Conservation (phyloP, 164 flowering plant genomes). For the Annona squamosa region DNA sequence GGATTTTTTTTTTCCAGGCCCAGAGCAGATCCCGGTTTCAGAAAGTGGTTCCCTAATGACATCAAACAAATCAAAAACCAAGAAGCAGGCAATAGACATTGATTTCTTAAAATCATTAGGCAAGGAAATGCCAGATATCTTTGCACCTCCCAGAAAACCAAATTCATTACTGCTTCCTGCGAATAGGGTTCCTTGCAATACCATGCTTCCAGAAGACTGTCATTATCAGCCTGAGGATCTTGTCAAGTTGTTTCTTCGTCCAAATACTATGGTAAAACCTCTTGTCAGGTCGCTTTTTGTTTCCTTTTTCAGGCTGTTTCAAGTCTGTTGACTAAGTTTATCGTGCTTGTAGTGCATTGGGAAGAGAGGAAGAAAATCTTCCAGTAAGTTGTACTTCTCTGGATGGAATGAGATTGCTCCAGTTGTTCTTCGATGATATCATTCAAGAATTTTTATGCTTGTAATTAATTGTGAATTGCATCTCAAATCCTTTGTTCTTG, state of each 20-base stretch:
- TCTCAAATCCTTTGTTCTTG: background rate
- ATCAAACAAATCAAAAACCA: slow-evolving; percentile 47
- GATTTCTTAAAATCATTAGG: slow-evolving; percentile 58
- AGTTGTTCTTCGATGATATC: background rate
- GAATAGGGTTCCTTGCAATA: slow-evolving; percentile 53
- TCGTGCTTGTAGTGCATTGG: slow-evolving; percentile 67
- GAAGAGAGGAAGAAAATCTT: slow-evolving; percentile 39
- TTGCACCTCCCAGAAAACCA: slow-evolving; percentile 79
- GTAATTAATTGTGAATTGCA: background rate
- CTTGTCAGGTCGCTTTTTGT: background rate
- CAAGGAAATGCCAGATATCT: slow-evolving; percentile 49
- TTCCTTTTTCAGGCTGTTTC: slow-evolving; percentile 6
- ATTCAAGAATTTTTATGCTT: background rate
- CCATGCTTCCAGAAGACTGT: slow-evolving; percentile 89
- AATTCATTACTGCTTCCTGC: slow-evolving; percentile 65
- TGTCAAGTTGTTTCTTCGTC: slow-evolving; percentile 87
- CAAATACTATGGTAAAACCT: slow-evolving; percentile 58
- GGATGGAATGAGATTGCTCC: background rate
- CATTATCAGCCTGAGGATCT: slow-evolving; percentile 96
- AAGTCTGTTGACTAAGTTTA: slow-evolving; percentile 2
- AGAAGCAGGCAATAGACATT: slow-evolving; percentile 47
- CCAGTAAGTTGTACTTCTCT: slow-evolving; percentile 31
- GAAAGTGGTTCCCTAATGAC: slow-evolving; percentile 38
- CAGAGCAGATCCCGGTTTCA: slow-evolving; percentile 29
- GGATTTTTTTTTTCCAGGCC: slow-evolving; percentile 28